Base-by-base conservation (phyloP, 2,329 filamentous ascomycete species). In the Decorospora gaudefroyi region DNA sequence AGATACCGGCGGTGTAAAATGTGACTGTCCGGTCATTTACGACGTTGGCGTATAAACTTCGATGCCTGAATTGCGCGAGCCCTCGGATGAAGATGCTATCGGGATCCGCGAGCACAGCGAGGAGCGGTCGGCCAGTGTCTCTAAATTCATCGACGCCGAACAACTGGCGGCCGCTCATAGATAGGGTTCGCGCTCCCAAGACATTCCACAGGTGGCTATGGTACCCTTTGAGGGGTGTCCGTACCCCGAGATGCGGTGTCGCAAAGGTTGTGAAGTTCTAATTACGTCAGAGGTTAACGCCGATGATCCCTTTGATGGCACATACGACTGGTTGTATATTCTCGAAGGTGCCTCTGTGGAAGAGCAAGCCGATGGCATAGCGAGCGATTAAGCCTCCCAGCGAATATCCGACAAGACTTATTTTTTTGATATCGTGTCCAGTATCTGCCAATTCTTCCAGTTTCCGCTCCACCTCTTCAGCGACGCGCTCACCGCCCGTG, bases 231-330 rank as follows among this genome's bases (percentile, higher is more conserved):
- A 72, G 62, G 2, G 75, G 76, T 0, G 74, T 72, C 11, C 75
- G 67, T 4, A 76, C 73, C 9, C 76, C 76, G 77, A 96, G 44
- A 87, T 73, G 64, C 78, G 81, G 92, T 21, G 87, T 86, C 4
- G 88, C 92, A 71, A 97, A 96, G 1, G 91, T 96, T 2, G 87
- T 89, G 71, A 97, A 96, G 76, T 95, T 96, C 81, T 86, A n/a
- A 1, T 6, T 2, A 3, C 12, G 40, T 66, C 36, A 65, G 51
- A 65, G 51, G 18, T 19, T 4, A n/a, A 11, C 4, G n/a, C 18
- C 10, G 4, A 12, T n/a, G 17, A 16, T 18, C 13, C 18, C 23
- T 26, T 15, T 26, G 6, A 18, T 27, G 57, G 74, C 71, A 84
- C 83, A 71, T 74, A 87, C 84, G 71, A 92, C 81, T 54, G 92